These are phyloP conservation scores for Leccinum longicurvipes DNA, from an alignment of 768 basidiomycete genomes.

Conservation along the genomic window DNA sequence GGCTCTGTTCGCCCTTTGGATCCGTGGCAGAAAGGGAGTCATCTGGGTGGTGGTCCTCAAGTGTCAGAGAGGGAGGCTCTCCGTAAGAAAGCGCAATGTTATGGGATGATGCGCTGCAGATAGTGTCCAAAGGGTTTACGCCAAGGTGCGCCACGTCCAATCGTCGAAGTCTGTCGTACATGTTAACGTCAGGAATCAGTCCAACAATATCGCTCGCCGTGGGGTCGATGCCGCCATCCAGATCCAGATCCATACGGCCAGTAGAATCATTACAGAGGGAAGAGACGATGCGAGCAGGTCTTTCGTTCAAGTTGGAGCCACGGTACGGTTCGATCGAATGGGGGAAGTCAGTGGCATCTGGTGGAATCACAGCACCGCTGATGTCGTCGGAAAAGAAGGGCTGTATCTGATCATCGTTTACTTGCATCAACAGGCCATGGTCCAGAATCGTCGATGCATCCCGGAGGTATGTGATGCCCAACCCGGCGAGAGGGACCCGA, in stretches of 20 bases:
- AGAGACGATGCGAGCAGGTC: background rate
- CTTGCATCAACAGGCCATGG: background rate
- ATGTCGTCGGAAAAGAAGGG: background rate
- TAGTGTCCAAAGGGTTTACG: constrained; percentile 41
- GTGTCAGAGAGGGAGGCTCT: background rate
- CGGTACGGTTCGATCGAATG: background rate
- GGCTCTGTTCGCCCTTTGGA: constrained; percentile 12
- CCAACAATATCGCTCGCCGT: constrained; percentile 17
- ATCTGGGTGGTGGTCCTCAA: background rate
- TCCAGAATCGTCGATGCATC: background rate
- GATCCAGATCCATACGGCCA: background rate
- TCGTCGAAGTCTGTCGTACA: constrained; percentile 26
- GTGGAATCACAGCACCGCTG: background rate
- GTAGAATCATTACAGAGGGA: background rate
- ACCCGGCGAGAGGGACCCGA: constrained; percentile 22
- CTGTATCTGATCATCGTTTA: constrained; percentile 1
- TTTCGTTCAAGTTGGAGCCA: background rate
- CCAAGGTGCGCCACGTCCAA: constrained; percentile 20
- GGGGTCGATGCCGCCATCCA: constrained; percentile 11
- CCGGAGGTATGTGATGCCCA: constrained; percentile 22
- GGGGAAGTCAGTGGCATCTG: background rate
- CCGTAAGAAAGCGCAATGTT: background rate
- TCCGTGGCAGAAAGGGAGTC: background rate
- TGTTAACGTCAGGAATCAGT: constrained; percentile 35
- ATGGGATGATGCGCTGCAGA: constrained; percentile 13